Evolutionary conservation across 2,329 filamentous ascomycete species (phyloP), one percentile per base, ranked within the genome.

Genomic region (Trichoderma guizhouense): DNA sequence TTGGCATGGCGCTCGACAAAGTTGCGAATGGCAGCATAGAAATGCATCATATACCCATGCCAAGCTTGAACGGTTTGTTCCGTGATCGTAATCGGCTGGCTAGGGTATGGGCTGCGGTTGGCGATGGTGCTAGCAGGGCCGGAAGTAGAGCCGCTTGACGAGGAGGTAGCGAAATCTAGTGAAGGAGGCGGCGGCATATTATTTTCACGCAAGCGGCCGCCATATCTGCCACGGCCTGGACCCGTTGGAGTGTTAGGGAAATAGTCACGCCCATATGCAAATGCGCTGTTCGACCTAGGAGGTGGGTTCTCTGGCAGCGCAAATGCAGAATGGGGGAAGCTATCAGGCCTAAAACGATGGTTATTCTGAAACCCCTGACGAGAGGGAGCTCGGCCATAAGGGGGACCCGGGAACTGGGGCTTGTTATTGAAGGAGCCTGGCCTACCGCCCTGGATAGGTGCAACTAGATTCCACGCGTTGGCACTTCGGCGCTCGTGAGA

Each of bases 1-100:
- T 76, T 76, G 55, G 81, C 80, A 57, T 81, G 77, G 7, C 74
- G 75, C 72, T 80, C 79, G 58, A 83, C 81, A 72, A 82, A 83
- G 69, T 70, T 72, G 39, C 81, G 80, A 58, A 82, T 82, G 21
- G 76, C 65, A 34, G 75, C 74, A 72, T 83, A 83, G 43, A 83
- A 78, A 12, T 82, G 79, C 75, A 79, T 79, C 73, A 83, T 77
- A 55, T 80, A 77, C 36, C 79, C 79, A 66, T 80, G 79, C 81
- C 81, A 83, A 2, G 77, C 76, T 1, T 73, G 68, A 26, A 83
- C 78, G 12, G 77, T 76, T 60, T 77, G 77, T 43, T 82, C 80
- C 4, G 79, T 82, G 73, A 82, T 76, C 57, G 81, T 79, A 24
- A 82, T 79, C 12, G 81, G 77, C 14, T 80, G 78, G 0, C 76